phyloP scores from a whole-genome alignment of 768 basidiomycete species.

The Auricularia cornea region DNA sequence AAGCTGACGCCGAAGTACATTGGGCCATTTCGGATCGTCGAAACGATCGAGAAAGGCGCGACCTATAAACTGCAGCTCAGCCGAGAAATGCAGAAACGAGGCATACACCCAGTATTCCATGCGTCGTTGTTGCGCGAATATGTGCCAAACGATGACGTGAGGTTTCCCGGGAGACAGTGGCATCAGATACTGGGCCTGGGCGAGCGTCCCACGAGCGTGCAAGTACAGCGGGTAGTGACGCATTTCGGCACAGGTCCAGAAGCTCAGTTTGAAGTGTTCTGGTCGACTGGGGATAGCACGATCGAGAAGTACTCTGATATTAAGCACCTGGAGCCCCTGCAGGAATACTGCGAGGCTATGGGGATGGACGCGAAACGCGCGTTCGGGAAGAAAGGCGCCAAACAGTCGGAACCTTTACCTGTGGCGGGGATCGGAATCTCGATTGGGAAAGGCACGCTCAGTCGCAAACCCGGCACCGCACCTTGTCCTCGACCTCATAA shows the following conservation, averaged over 20 bases:
- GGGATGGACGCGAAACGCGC: not conserved
- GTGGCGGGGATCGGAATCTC: too few species aligned
- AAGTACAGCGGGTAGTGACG: not conserved
- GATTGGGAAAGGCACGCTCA: too few species aligned
- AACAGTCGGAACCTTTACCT: too few species aligned
- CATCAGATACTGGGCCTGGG: not conserved
- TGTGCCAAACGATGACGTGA: not conserved
- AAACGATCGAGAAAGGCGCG: not conserved
- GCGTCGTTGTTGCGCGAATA: not conserved
- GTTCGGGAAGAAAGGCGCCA: not conserved
- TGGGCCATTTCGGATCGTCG: not conserved
- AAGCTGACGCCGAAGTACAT: not conserved
- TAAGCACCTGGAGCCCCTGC: not conserved
- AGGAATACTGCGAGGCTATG: not conserved
- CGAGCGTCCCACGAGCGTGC: not conserved
- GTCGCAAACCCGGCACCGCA: too few species aligned
- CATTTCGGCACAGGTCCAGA: not conserved
- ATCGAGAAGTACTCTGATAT: not conserved
- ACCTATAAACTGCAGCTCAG: not conserved
- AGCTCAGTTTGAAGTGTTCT: not conserved
- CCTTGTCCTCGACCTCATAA: too few species aligned
- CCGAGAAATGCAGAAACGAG: not conserved
- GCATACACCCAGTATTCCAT: not conserved
- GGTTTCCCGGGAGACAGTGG: not conserved
- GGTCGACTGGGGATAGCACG: not conserved